phyloP scores from a whole-genome alignment of 148 eudicot genomes.

The Chenopodium suecicum region DNA sequence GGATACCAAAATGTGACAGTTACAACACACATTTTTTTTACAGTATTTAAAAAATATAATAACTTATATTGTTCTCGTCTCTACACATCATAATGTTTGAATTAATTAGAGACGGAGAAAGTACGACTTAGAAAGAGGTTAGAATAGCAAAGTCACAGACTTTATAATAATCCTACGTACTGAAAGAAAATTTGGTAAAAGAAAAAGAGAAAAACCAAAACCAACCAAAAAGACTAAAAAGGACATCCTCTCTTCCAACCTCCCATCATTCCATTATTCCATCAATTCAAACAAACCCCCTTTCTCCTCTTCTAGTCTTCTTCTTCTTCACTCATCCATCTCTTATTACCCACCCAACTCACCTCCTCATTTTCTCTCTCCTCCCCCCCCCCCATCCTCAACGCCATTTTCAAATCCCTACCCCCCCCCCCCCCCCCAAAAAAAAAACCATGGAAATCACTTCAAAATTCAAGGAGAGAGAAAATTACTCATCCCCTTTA shows the following conservation, averaged over 20 bases:
- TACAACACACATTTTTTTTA: no score
- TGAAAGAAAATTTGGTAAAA: no score
- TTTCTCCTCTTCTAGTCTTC: neutral
- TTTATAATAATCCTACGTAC: neutral
- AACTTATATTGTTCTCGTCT: no score
- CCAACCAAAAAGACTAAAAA: conserved; percentile 4
- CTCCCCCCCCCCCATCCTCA: neutral
- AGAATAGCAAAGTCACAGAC: no score
- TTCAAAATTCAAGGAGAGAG: conserved; percentile 44
- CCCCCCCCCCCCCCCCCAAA: no score
- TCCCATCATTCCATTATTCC: neutral
- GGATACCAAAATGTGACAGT: no score
- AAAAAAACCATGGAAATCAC: conserved; percentile 23
- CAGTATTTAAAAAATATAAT: no score
- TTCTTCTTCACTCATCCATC: conserved; percentile 37
- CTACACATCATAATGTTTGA: no score
- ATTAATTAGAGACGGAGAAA: no score
- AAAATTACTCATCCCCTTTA: conserved; percentile 36
- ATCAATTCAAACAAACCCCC: conserved; percentile 23
- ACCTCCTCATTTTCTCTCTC: conserved; percentile 25
- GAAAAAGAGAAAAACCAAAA: neutral
- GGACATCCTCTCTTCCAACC: neutral
- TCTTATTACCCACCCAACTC: neutral
- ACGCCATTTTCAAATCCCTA: no score
- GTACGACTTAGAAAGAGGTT: no score